phyloP scores from a whole-genome alignment of 495 filamentous ascomycete species.

The Penicillium angulare region DNA sequence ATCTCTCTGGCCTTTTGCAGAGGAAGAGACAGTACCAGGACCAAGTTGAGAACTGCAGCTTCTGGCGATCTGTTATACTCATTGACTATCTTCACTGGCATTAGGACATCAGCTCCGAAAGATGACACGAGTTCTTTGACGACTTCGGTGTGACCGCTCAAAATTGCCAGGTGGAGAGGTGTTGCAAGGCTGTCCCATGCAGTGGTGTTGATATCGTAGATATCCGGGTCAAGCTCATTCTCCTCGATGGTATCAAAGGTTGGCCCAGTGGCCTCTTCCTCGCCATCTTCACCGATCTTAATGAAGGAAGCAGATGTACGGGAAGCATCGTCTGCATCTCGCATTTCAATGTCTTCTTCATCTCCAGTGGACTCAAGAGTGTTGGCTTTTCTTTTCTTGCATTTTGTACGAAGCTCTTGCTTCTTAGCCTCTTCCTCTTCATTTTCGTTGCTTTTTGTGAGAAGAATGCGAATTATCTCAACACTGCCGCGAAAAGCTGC shows the following conservation, averaged over 20 bases:
- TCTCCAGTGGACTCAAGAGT: slow-evolving; percentile 17
- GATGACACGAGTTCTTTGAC: slow-evolving; percentile 68
- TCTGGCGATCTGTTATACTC: slow-evolving; percentile 41
- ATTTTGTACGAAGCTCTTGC: not conserved
- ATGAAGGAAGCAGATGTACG: slow-evolving; percentile 62
- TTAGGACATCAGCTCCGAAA: slow-evolving; percentile 69
- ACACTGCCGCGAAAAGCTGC: slow-evolving; percentile 65
- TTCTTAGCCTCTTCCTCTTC: slow-evolving; percentile 40
- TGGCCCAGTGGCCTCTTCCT: slow-evolving; percentile 27
- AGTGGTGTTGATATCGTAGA: slow-evolving; percentile 71
- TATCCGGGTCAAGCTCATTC: slow-evolving; percentile 65
- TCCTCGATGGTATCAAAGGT: slow-evolving; percentile 47
- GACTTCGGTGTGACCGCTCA: slow-evolving; percentile 63
- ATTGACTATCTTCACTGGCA: slow-evolving; percentile 64
- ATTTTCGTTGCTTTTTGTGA: slow-evolving; percentile 67
- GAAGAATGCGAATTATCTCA: slow-evolving; percentile 66
- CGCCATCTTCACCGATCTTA: slow-evolving; percentile 51
- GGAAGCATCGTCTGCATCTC: slow-evolving; percentile 39
- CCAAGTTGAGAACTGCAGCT: slow-evolving; percentile 62
- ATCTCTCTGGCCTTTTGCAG: slow-evolving; percentile 59
- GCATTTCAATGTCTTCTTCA: not conserved
- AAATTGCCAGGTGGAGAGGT: slow-evolving; percentile 73
- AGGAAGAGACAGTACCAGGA: slow-evolving; percentile 55
- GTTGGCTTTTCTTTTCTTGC: slow-evolving; percentile 31
- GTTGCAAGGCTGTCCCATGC: slow-evolving; percentile 74